Conservation (phyloP, 2,329 filamentous ascomycete species). For the Epicoccum sorghinum region DNA sequence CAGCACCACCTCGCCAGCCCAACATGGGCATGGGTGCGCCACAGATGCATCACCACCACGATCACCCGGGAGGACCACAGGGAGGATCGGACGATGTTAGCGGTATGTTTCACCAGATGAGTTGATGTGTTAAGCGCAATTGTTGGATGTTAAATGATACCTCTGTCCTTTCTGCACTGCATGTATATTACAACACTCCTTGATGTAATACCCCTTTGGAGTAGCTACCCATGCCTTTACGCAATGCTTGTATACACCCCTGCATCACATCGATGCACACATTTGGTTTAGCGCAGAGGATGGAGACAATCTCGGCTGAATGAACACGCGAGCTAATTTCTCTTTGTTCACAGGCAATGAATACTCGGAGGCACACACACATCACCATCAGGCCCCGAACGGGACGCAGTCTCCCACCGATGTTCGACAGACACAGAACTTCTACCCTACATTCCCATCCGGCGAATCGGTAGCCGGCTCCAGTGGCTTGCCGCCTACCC, state of each 20-base stretch:
- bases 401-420: conserved; percentile 63
- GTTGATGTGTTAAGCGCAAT: conserved; percentile 59
- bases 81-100: conserved; percentile 80
- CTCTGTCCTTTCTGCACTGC: conserved; percentile 50
- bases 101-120: conserved; percentile 98
- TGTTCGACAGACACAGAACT: conserved; percentile 75
- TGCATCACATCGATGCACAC: conserved; percentile 19
- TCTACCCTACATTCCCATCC: conserved; percentile 73
- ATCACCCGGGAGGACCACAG: conserved; percentile 69
- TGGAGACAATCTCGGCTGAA: conserved; percentile 24
- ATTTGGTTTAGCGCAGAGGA: conserved; percentile 33
- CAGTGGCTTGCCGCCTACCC: conserved; percentile 69
- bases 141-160: conserved; percentile 51
- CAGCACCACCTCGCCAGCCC: conserved; percentile 64
- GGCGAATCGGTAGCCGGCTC: conserved; percentile 58
- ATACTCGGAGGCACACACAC: conserved; percentile 65
- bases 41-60: conserved; percentile 74
- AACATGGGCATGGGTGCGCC: conserved; percentile 70
- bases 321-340: conserved; percentile 51
- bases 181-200: conserved; percentile 51
- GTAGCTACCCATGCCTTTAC: conserved; percentile 43
- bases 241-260: conserved; percentile 30
- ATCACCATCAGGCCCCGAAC: conserved; percentile 69
- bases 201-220: conserved; percentile 52
- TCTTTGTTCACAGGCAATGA: conserved; percentile 61